Evolutionary conservation across 331 rosid species (phyloP).

Genomic region (Cydonia oblonga): DNA sequence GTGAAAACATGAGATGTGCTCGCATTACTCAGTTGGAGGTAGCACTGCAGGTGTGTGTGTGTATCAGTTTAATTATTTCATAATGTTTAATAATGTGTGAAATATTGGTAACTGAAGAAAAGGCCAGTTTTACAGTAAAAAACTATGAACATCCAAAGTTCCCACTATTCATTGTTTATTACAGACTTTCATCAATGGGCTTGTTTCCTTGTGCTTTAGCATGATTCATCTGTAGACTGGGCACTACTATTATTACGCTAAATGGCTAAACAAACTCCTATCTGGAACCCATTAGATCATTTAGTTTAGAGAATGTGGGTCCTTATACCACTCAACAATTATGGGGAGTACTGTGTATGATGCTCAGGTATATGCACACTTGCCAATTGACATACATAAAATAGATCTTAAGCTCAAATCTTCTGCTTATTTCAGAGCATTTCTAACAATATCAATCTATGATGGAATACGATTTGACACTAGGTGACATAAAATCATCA

Average conservation of each 20-base stretch:
- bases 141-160: neutral
- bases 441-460: too few relatives aligned
- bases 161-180: neutral
- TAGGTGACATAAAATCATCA: too few relatives aligned
- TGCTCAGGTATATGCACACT: neutral
- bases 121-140: conserved; percentile 3
- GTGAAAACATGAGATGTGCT: too few relatives aligned
- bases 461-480: too few relatives aligned
- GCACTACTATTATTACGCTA: conserved; percentile 8
- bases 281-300: conserved; percentile 25
- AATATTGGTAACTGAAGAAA: neutral
- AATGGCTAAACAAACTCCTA: conserved; percentile 21
- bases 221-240: neutral
- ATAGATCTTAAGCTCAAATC: neutral
- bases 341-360: neutral
- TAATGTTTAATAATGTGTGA: too few relatives aligned
- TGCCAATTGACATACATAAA: neutral
- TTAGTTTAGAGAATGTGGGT: neutral
- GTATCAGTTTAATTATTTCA: too few relatives aligned
- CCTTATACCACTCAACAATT: neutral
- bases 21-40: too few relatives aligned
- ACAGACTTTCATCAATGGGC: neutral
- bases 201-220: conserved; percentile 12
- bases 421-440: neutral
- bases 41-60: too few relatives aligned